phyloP scores from a whole-genome alignment of 371 early-diverging fungal species.

The Blastocladiella emersonii region DNA sequence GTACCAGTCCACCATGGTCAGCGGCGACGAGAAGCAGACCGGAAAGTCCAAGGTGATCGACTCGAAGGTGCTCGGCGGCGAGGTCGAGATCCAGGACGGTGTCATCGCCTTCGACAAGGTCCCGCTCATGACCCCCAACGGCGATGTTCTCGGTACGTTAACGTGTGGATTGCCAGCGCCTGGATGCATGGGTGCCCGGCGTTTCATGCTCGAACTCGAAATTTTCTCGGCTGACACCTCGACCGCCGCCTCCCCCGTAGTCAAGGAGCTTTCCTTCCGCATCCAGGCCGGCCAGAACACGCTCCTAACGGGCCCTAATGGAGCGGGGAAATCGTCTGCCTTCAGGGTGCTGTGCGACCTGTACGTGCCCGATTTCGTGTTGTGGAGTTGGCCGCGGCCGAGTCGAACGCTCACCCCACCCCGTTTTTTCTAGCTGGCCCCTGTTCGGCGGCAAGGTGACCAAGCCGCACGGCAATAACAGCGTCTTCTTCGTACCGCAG shows the following conservation, averaged over 20 bases:
- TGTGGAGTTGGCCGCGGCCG: too few species aligned
- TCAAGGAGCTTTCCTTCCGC: conserved; percentile 62
- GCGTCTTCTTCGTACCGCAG: conserved; percentile 85
- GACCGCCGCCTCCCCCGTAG: too few species aligned
- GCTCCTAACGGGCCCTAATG: conserved; percentile 76
- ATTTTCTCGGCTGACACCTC: too few species aligned
- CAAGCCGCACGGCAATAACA: conserved; percentile 56
- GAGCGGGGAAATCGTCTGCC: conserved; percentile 82
- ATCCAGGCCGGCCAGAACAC: conserved; percentile 43
- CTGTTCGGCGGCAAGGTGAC: conserved; percentile 54
- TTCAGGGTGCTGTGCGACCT: conserved; percentile 88
- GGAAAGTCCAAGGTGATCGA: conserved; percentile 15
- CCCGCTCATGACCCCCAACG: conserved; percentile 84
- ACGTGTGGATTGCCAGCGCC: too few species aligned
- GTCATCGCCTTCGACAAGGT: conserved; percentile 74
- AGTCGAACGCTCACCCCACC: too few species aligned
- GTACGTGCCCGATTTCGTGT: too few species aligned
- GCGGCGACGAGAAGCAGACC: conserved; percentile 19
- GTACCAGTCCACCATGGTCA: conserved; percentile 47
- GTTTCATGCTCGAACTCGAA: too few species aligned
- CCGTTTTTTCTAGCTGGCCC: too few species aligned
- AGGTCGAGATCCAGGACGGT: conserved; percentile 41
- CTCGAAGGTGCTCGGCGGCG: conserved; percentile 39
- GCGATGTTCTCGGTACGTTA: conserved; percentile 51
- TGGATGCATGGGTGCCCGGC: too few species aligned